Evolutionary conservation across 352 stramenopile species (phyloP), one percentile per base, ranked within the genome.

Genomic region (Globisporangium nodosum): DNA sequence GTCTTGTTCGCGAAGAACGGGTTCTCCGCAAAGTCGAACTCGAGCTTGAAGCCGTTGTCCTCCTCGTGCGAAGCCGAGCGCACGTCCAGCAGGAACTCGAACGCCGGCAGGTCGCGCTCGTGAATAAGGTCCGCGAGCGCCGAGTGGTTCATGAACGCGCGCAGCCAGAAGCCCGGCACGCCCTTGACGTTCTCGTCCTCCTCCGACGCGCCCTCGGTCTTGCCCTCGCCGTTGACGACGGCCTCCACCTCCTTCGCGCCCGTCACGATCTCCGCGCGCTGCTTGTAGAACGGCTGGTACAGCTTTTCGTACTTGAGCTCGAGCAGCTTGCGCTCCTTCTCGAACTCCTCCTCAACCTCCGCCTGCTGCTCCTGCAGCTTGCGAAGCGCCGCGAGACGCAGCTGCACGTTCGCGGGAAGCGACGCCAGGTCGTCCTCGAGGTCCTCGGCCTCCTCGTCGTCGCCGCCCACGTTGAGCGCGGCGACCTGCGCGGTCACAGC

Each of bases 241-340:
- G 76, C 70, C 6, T 87, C 79, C 18, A 90, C 81, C 43, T 93
- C 84, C 70, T 91, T 93, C 31, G 72, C 64, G 40, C 85, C 85
- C 54, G 78, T 81, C 20, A 94, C 82, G 53, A 92, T 89, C 57
- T 82, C 69, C 15, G 82, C 80, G 35, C 85, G 85, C 59, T 92
- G 70, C 24, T 56, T 43, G 71, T 91, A 94, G 56, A 94, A 81
- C 16, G 81, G 85, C 70, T 92, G 80, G 69, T 94, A 94, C 13
- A 91, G 73, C 69, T 90, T 92, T 68, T 94, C 82, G 62, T 94
- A 94, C 71, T 94, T 94, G 52, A 94, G 81, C 69, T 94, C 82
- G 18, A 94, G 69, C 48, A 66, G 52, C 65, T 88, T 87, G 58
- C 82, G 85, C 65, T 94, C 82, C 69, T 90, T 91, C 69, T 94